Conservation (phyloP, 768 basidiomycete genomes). For the Lactifluus echinatus region DNA sequence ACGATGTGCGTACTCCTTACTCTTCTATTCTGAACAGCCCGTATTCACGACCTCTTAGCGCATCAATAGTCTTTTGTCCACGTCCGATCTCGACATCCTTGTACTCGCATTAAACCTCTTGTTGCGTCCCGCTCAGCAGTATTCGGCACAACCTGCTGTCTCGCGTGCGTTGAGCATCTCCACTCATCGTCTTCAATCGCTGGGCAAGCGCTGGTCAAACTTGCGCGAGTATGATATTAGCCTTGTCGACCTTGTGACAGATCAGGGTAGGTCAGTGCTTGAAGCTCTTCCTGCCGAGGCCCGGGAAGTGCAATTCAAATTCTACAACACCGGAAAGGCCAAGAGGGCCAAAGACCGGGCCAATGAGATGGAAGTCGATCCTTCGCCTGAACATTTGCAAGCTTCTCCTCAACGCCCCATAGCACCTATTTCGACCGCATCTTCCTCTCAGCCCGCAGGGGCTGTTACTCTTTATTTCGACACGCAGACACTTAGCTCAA, state of each 20-base stretch:
- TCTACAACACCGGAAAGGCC: slow-evolving; percentile 54
- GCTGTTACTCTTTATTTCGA: slow-evolving; percentile 56
- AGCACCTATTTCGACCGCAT: slow-evolving; percentile 27
- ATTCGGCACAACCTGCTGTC: slow-evolving; percentile 79
- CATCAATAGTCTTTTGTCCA: slow-evolving; percentile 78
- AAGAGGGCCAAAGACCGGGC: slow-evolving; percentile 23
- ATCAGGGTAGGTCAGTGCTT: slow-evolving; percentile 42
- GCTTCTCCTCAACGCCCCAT: slow-evolving; percentile 37
- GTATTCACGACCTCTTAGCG: slow-evolving; percentile 43
- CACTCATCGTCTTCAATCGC: slow-evolving; percentile 68
- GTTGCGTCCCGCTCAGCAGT: slow-evolving; percentile 91
- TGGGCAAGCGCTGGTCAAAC: slow-evolving; percentile 80
- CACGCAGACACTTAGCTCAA: slow-evolving; percentile 49
- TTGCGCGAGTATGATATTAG: slow-evolving; percentile 73
- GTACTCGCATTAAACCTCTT: slow-evolving; percentile 76
- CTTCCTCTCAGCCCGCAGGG: slow-evolving; percentile 31
- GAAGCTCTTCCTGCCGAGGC: slow-evolving; percentile 62
- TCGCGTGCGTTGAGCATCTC: slow-evolving; percentile 77
- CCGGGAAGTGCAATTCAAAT: slow-evolving; percentile 72
- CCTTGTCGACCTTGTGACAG: slow-evolving; percentile 61
- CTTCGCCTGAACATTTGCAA: slow-evolving; percentile 32
- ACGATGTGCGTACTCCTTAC: slow-evolving; percentile 66
- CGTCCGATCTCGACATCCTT: slow-evolving; percentile 84
- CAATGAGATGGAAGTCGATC: slow-evolving; percentile 41
- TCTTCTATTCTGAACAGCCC: not conserved